Conservation (phyloP, 176 grass and related monocot genomes). For the Aegilops tauschii region DNA sequence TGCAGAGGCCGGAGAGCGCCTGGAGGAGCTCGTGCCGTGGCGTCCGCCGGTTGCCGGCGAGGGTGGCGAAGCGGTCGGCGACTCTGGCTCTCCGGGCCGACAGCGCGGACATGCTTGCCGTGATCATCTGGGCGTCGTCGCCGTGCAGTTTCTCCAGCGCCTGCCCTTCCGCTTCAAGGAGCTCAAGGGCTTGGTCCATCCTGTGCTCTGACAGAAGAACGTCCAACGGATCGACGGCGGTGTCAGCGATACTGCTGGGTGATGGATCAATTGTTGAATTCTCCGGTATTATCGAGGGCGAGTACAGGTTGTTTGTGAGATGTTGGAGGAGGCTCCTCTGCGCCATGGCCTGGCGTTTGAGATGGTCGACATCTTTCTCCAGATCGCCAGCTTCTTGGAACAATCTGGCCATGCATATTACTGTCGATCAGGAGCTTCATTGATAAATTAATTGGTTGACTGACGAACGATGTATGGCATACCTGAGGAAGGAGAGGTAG, state of each 20-base stretch:
- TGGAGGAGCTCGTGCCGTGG: slow-evolving; percentile 33
- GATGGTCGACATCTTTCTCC: slow-evolving; percentile 31
- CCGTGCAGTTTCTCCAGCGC: background rate
- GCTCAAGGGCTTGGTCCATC: slow-evolving; percentile 36
- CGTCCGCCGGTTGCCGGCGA: slow-evolving; percentile 39
- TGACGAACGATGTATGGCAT: background rate
- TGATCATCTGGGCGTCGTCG: slow-evolving; percentile 8
- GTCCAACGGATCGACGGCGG: slow-evolving; percentile 24
- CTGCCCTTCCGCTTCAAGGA: slow-evolving; percentile 15
- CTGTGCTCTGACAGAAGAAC: slow-evolving; percentile 44
- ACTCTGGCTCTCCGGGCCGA: slow-evolving; percentile 23
- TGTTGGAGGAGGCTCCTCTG: slow-evolving; percentile 39
- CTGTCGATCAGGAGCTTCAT: background rate
- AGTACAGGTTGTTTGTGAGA: slow-evolving; percentile 29
- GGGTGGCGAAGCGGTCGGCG: slow-evolving; percentile 17
- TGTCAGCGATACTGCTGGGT: background rate
- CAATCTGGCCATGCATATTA: slow-evolving; percentile 34
- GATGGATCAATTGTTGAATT: background rate
- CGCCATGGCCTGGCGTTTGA: slow-evolving; percentile 37
- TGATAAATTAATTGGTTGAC: background rate
- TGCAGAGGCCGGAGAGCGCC: slow-evolving; percentile 44
- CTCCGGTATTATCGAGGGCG: background rate
- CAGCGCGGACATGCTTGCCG: background rate
- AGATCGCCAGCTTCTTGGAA: slow-evolving; percentile 38
- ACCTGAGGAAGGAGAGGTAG: slow-evolving; percentile 54